phyloP scores from a whole-genome alignment of 495 filamentous ascomycete species.

The Staphylotrichum tortipilum region DNA sequence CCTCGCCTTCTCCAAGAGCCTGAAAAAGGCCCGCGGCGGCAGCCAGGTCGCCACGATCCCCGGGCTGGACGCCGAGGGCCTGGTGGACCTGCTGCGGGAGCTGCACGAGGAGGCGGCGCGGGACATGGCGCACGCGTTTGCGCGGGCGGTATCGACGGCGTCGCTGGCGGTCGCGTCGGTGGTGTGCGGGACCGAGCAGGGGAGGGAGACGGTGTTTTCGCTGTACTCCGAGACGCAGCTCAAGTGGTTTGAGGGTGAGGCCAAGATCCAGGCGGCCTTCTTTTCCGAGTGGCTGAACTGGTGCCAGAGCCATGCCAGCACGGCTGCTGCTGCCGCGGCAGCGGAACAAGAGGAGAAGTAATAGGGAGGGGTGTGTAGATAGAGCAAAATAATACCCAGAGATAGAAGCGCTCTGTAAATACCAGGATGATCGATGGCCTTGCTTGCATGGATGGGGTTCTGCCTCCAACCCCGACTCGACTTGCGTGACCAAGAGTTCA shows the following conservation, averaged over 20 bases:
- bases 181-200: slow-evolving; percentile 29
- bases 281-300: slow-evolving; percentile 50
- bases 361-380: neutral
- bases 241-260: slow-evolving; percentile 35
- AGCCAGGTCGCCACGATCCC: slow-evolving; percentile 17
- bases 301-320: slow-evolving; percentile 43
- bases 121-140: slow-evolving; percentile 44
- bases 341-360: slow-evolving; percentile 4
- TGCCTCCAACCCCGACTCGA: too few relatives aligned
- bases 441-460: too few relatives aligned
- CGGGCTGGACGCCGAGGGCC: slow-evolving; percentile 26
- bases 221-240: slow-evolving; percentile 39
- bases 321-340: slow-evolving; percentile 7
- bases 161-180: slow-evolving; percentile 41
- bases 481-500: neutral
- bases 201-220: slow-evolving; percentile 20
- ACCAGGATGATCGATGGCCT: too few relatives aligned
- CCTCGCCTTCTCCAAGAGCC: slow-evolving; percentile 57
- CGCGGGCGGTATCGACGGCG: slow-evolving; percentile 40
- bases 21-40: slow-evolving; percentile 45
- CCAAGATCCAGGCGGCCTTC: slow-evolving; percentile 41
- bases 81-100: slow-evolving; percentile 50
- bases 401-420: neutral
- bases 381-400: neutral
- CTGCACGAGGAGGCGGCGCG: slow-evolving; percentile 66